phyloP scores from a whole-genome alignment of 2,329 filamentous ascomycete species.

The Aspergillus unguis region DNA sequence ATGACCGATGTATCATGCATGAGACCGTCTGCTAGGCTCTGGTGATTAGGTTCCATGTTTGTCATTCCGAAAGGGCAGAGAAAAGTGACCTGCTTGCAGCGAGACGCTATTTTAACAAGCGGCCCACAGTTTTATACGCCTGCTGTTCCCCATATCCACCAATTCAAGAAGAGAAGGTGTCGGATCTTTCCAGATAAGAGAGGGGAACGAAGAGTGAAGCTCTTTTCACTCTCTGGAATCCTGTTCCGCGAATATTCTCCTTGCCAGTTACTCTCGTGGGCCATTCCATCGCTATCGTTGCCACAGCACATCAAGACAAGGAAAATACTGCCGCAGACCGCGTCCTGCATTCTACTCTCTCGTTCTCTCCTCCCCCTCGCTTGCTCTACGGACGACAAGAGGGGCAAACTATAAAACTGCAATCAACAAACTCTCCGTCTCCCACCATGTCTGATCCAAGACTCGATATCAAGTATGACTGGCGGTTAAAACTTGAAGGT shows the following conservation, averaged over 20 bases:
- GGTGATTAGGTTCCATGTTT: slow-evolving; percentile 38
- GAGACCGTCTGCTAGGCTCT: slow-evolving; percentile 36
- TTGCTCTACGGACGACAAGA: neutral
- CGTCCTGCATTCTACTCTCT: neutral
- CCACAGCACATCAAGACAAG: neutral
- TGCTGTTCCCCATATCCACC: slow-evolving; percentile 35
- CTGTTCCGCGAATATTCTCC: slow-evolving; percentile 6
- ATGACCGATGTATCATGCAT: slow-evolving; percentile 37
- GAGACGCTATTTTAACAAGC: slow-evolving; percentile 24
- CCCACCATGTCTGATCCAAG: slow-evolving; percentile 9
- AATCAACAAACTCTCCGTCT: neutral
- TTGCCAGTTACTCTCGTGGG: slow-evolving; percentile 14
- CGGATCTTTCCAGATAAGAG: slow-evolving; percentile 6
- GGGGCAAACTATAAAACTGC: neutral
- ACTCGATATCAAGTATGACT: slow-evolving; percentile 28
- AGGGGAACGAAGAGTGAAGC: neutral
- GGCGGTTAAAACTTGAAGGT: slow-evolving; percentile 60
- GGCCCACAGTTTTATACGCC: slow-evolving; percentile 38
- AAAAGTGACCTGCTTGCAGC: slow-evolving; percentile 19
- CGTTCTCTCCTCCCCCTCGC: neutral
- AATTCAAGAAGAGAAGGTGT: slow-evolving; percentile 10
- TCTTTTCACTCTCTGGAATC: neutral
- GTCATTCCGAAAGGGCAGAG: slow-evolving; percentile 20
- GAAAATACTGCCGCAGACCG: neutral
- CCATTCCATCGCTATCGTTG: neutral